Percentiles rank a stretch among this genome's conserved stretches.
Evolutionary conservation across 192 early-diverging fungal species (phyloP).

Genomic region (Coemansia reversa): DNA sequence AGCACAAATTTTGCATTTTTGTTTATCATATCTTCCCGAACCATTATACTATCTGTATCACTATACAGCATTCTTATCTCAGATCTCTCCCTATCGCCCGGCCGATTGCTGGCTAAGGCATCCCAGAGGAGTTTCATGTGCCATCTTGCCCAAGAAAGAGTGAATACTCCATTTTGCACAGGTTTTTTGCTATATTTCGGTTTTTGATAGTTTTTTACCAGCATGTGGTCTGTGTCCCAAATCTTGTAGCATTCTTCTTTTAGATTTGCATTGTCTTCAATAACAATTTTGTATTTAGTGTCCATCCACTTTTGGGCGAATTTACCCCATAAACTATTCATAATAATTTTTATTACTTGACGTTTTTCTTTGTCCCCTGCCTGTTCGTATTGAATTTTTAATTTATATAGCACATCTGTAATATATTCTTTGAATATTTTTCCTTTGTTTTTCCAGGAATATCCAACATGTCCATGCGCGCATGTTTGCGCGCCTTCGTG

Average conservation of each 20-base stretch:
- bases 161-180: constrained; percentile 1
- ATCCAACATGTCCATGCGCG: no score
- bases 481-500: no score
- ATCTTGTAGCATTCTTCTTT: constrained; percentile 5
- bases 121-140: constrained; percentile 3
- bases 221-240: not conserved
- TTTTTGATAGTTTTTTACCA: not conserved
- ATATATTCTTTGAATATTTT: no score
- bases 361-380: not conserved
- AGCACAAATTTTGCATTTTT: no score
- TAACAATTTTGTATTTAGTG: not conserved
- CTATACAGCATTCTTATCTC: not conserved
- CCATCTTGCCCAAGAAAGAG: not conserved
- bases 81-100: no score
- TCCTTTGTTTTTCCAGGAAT: no score
- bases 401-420: no score
- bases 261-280: not conserved
- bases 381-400: not conserved
- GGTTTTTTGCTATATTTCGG: not conserved
- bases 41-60: not conserved
- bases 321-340: not conserved
- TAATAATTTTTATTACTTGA: not conserved
- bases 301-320: constrained; percentile 2
- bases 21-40: no score
- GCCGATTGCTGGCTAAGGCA: no score